A percentile compares a stretch with the other conserved stretches of the same genome.
Conservation (phyloP, 768 basidiomycete species). For the Tubosaeta sp. region DNA sequence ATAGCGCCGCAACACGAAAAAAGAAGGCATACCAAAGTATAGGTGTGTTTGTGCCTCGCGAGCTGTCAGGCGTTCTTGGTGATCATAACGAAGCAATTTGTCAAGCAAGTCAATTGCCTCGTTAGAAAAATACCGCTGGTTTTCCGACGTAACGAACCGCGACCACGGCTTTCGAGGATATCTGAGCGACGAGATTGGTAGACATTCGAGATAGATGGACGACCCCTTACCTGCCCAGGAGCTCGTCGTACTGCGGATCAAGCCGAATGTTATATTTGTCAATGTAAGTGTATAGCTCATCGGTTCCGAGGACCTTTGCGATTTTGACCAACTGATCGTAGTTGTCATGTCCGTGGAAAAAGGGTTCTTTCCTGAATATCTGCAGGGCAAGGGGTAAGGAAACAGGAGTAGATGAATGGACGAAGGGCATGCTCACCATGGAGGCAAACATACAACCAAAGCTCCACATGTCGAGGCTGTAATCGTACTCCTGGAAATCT, state of each 20-base stretch:
- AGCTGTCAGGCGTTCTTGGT: conserved; percentile 94
- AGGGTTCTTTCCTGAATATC: conserved; percentile 99
- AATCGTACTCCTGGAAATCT: conserved; percentile 98
- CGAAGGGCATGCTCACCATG: conserved; percentile 59
- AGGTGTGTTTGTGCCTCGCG: conserved; percentile 87
- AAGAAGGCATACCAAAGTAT: conserved; percentile 71
- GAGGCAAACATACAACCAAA: conserved; percentile 98
- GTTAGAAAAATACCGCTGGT: conserved; percentile 93
- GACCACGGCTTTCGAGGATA: conserved; percentile 96
- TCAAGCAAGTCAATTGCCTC: conserved; percentile 96
- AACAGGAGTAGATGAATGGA: neutral
- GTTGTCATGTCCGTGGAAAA: conserved; percentile 99
- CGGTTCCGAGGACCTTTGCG: conserved; percentile 94
- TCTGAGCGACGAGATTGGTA: conserved; percentile 34
- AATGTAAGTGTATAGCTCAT: conserved; percentile 88
- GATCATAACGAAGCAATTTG: conserved; percentile 93
- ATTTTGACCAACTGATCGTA: conserved; percentile 99
- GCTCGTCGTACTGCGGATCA: conserved; percentile 93
- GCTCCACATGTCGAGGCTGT: conserved; percentile 98
- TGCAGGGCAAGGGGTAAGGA: conserved; percentile 28
- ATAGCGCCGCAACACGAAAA: conserved; percentile 10
- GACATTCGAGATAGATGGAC: conserved; percentile 6
- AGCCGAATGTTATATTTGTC: conserved; percentile 95
- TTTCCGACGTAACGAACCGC: conserved; percentile 91
- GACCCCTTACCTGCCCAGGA: conserved; percentile 68